These are phyloP conservation scores for Naumovozyma dairenensis DNA, from an alignment of 805 yeast genomes.

Conservation along the genomic window DNA sequence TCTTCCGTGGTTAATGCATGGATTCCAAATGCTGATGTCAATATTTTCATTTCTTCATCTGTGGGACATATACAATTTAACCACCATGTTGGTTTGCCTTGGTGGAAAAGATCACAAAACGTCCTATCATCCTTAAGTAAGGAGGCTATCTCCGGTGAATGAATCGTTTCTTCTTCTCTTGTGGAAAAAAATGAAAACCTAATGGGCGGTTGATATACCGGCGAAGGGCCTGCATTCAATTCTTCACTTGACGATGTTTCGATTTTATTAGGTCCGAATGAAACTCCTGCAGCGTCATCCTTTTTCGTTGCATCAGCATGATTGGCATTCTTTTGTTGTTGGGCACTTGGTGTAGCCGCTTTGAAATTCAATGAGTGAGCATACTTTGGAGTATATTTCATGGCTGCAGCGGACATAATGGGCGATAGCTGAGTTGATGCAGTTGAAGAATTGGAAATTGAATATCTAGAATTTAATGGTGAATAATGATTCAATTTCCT, in stretches of 20 bases:
- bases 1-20: conserved; percentile 98
- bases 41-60: conserved; percentile 84
- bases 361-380: too few species aligned
- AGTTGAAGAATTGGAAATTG: background rate
- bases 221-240: conserved; percentile 5
- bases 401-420: conserved; percentile 40
- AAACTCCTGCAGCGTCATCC: too few species aligned
- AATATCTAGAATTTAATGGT: conserved; percentile 9
- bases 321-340: too few species aligned
- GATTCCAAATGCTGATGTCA: conserved; percentile 90
- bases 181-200: conserved; percentile 78
- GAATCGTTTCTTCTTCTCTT: conserved; percentile 76
- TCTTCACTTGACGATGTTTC: conserved; percentile 17
- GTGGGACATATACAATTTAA: conserved; percentile 89
- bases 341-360: background rate
- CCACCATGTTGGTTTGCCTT: conserved; percentile 87
- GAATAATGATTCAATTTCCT: conserved; percentile 35
- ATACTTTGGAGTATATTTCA: conserved; percentile 44
- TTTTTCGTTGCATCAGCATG: too few species aligned
- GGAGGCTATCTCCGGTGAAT: conserved; percentile 79
- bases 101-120: conserved; percentile 58
- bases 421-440: conserved; percentile 12
- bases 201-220: conserved; percentile 47
- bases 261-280: conserved; percentile 30
- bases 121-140: conserved; percentile 56